Percentiles rank a stretch among this genome's conserved stretches.
phyloP scores from a whole-genome alignment of 805 yeast genomes.

The Kurtzmaniella fragi region DNA sequence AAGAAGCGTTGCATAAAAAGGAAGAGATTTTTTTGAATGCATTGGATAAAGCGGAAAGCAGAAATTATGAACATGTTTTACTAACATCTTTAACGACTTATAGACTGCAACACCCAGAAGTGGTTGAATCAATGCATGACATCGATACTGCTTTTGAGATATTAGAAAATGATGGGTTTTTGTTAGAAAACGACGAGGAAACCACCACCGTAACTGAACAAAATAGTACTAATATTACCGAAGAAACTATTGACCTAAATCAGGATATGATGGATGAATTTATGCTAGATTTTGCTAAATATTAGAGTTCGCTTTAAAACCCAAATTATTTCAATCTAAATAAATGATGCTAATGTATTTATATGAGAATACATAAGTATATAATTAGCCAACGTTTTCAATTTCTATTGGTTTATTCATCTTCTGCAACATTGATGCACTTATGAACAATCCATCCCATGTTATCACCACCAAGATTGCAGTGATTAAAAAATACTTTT shows the following conservation, averaged over 20 bases:
- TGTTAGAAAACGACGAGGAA: neutral
- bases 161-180: conserved; percentile 2
- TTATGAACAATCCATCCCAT: conserved; percentile 4
- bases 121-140: conserved; percentile 6
- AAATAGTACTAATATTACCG: neutral
- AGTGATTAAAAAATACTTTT: conserved; percentile 1
- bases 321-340: too few species aligned
- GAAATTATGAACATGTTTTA: conserved; percentile 14
- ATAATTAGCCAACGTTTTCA: too few species aligned
- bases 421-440: too few species aligned
- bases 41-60: conserved; percentile 9
- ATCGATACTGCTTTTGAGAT: conserved; percentile 6
- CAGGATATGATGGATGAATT: conserved; percentile 1
- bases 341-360: too few species aligned
- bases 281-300: neutral
- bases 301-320: too few species aligned
- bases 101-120: conserved; percentile 4
- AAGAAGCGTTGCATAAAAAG: conserved; percentile 1
- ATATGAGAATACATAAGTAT: too few species aligned
- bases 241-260: conserved; percentile 1
- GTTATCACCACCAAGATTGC: conserved; percentile 1
- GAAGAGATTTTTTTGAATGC: conserved; percentile 8
- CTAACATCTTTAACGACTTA: conserved; percentile 12
- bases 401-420: too few species aligned
- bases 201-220: neutral